Base-by-base conservation (phyloP, 768 basidiomycete genomes). In the Obba rivulosa region DNA sequence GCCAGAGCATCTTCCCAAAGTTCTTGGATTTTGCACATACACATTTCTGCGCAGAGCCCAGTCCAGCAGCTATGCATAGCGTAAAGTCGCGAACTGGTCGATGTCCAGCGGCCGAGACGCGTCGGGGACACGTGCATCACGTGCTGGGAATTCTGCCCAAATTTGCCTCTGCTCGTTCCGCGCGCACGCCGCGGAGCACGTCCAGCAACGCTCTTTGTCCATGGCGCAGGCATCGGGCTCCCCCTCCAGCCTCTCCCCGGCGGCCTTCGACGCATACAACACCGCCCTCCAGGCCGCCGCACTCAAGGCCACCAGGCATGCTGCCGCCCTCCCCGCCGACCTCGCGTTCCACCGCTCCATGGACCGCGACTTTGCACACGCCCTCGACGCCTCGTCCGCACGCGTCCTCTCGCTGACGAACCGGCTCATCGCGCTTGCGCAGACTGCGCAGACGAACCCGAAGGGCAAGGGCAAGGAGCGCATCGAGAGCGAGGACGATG, bases 331-430 rank as follows among this genome's bases (percentile, higher is more conserved):
- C 3, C 85, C 92, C 2, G 53, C 71, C 13, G 94, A 97, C 68
- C 71, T 98, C 48, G 68, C 74, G n/a, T 97, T 93, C 65, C 90
- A 96, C 66, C 85, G 90, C 20, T 88, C 93, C 2, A 79, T 98
- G 53, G 86, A 94, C 63, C 66, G 77, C 3, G 71, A 67, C 2
- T 74, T 96, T 46, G 85, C 84, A 2, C 71, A 71, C 46, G 78
- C 83, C 36, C 66, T 96, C 31, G 93, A 97, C 58, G 64, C 60
- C 3, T 77, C 87, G 47, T 85, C 88, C 0, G 66, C 74, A 14
- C 74, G 80, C 24, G 74, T 94, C 2, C 73, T 96, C 18, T 64
- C 70, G 8, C 58, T 92, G 18, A 78, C 85, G 2, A 85, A 87
- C 61, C 72, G 70, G 46, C 70, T 93, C 16, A 61, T 96, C 37